Base-by-base conservation (phyloP, 306 rosid genomes). In the Malus asiatica region DNA sequence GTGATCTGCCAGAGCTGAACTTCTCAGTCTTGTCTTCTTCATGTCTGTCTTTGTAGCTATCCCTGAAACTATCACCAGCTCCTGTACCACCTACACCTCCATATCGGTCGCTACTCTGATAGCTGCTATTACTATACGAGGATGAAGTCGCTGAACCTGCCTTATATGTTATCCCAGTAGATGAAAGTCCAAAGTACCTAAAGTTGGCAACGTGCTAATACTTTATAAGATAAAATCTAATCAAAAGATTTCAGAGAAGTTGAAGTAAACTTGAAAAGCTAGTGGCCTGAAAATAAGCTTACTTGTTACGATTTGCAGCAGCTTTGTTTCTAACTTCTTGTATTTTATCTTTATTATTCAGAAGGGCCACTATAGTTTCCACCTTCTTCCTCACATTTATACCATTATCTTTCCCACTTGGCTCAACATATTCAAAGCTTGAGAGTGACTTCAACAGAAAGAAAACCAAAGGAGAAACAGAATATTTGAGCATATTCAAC, bases 401-500 rank as follows among this genome's bases (percentile, higher is more conserved):
- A 57, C 99, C 99, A 80, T 77, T 59, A 81, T 96, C 99, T 91
- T 96, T 96, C 83, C 99, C 99, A 85, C 57, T 96, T 55, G 96
- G 99, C 84, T 92, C 99, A 79, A 89, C 99, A 88, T 92, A 92
- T 81, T 96, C 99, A 78, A 96, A 96, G 78, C 90, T 92, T 78
- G 99, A 73, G 68, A 96, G 95, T 25, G 99, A 89, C 99, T 96
- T 67, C 64, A 79, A 65, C 73, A 87, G 79, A 66, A 51, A 46
- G 8, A 86, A 83, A 83, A 74, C 29, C 73, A 81, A 80, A 27
- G 10, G 72, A 70, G 72, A 67, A 66, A 35, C 23, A 73, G 57
- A 74, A 58, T 58, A 60, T 81, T 25, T 74, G 74, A 77, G 46
- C 53, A 80, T 22, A 20, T 61, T 7, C 42, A 75, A 75, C 73